Evolutionary conservation across 257 asterid species (phyloP), one percentile per base, ranked within the genome.

Genomic region (Linaria vulgaris): DNA sequence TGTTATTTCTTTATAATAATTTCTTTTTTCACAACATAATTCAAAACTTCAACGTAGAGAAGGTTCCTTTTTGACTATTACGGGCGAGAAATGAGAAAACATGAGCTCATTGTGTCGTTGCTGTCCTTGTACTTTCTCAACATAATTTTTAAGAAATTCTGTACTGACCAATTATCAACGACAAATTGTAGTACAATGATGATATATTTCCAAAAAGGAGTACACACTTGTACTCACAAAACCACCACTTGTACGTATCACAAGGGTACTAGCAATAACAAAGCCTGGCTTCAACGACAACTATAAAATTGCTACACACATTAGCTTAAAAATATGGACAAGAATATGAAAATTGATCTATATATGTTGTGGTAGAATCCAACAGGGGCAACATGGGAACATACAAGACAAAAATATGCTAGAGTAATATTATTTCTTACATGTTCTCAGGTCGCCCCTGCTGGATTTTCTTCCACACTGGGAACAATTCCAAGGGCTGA

Each of bases 381-480:
- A 30, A 55, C 41, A 25, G 61, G 61, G 44, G 61, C 61, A 27
- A 55, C 45, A 27, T 55, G 61, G 30, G 61, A 55, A 55, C 61
- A 30, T 55, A 55, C 30, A n/a, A 55, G 17, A n/a, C 3, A 10
- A 21, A 10, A 1, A 12, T 12, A 1, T 27, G 4, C 34, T 27
- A 15, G 4, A 6, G 1, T 23, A 11, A 23, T 22, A 15, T 1
- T 24, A 44, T 13, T 44, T 44, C 16, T 34, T 31, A 55, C 61
- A 55, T 55, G 61, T 55, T 55, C 61, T 55, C 61, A 55, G 61
- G 61, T 55, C 61, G 61, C 61, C 61, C 61, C 61, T 55, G 61
- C 61, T 5, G 61, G 61, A 55, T 55, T 55, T 53, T 12, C 61
- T 15, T 30, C 61, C 58, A 52, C 17, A 13, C 49, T 41, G 12